Conservation (phyloP, 1,284 basidiomycete species). For the Moesziomyces parantarcticus region DNA sequence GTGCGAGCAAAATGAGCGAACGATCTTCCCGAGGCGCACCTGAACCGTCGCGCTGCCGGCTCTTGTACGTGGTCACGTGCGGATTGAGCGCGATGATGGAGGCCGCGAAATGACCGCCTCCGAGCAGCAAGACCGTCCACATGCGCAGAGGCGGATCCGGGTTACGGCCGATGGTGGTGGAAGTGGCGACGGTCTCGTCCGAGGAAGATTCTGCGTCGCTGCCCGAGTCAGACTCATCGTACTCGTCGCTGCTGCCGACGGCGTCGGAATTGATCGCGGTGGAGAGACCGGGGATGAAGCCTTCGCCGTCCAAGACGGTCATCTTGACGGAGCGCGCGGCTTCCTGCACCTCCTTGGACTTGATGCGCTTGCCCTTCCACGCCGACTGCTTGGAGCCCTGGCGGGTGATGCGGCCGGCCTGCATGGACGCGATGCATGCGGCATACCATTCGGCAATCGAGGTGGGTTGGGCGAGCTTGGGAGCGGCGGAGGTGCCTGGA, state of each 20-base stretch:
- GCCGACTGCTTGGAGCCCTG: constrained; percentile 39
- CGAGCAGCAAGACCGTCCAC: constrained; percentile 95
- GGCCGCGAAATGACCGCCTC: constrained; percentile 96
- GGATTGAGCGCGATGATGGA: constrained; percentile 77
- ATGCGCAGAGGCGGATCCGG: constrained; percentile 71
- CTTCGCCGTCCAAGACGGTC: constrained; percentile 57
- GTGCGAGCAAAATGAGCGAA: constrained; percentile 78
- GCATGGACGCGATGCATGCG: constrained; percentile 71
- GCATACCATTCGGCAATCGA: constrained; percentile 30
- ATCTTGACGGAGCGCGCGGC: constrained; percentile 55
- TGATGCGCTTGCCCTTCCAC: constrained; percentile 61
- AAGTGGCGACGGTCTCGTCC: constrained; percentile 16
- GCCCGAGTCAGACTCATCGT: constrained; percentile 24
- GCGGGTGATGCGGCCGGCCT: constrained; percentile 48
- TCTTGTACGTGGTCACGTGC: constrained; percentile 38
- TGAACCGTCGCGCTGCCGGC: constrained; percentile 21
- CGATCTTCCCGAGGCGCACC: constrained; percentile 43
- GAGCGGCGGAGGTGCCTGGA: constrained; percentile 56
- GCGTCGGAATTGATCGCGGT: constrained; percentile 21
- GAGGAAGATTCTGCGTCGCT: constrained; percentile 18
- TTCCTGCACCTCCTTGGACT: constrained; percentile 55
- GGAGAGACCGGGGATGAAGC: constrained; percentile 42
- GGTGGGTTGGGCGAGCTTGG: constrained; percentile 9
- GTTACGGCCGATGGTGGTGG: constrained; percentile 30
- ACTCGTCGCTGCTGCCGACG: constrained; percentile 28